Base-by-base conservation (phyloP, 495 filamentous ascomycete species). In the Hypoxylon crocopeplum region DNA sequence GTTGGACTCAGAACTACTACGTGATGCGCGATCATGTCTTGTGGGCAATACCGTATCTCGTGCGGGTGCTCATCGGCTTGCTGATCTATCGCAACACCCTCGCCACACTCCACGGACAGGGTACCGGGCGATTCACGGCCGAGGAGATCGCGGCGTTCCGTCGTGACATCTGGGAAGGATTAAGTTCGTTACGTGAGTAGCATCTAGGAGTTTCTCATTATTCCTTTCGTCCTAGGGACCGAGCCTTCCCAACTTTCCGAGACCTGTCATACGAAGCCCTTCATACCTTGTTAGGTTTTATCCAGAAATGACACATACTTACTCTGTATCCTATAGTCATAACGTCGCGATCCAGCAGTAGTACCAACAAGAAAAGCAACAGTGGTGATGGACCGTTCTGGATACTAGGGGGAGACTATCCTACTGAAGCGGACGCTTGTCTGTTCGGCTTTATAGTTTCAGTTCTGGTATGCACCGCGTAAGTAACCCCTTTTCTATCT, bases 1-100 rank as follows among this genome's bases (percentile, higher is more conserved):
- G 75, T 57, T 88, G 84, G 85, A 55, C 75, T 3, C 64, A 82
- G 37, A 87, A 88, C 65, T 88, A 83, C 75, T 82, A 86, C 68
- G 66, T 72, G 6, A 85, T 85, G 84, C 80, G 85, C 22, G 75
- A 77, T 29, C 67, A 80, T 24, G 69, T 79, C 1, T 72, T 88
- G 12, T 69, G 48, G 16, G 22, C 74, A 0, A 17, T 86, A 1
- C 77, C 83, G 0, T 86, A 79, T 61, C 79, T 77, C 0, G 13
- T 84, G 4, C 79, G 75, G n/a, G 39, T 83, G 0, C 1, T 86
- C 5, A 67, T 87, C n/a, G 86, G 85, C 0, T 58, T 70, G 2
- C 30, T 86, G 0, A 56, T 71, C n/a, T 82, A 84, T 59, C 77
- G 82, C 25, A 73, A 64, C 3, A 69, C 48, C 5, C 59, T 58